These are phyloP conservation scores for Nemophila menziesii DNA, from an alignment of 257 asterid species.

Conservation along the genomic window DNA sequence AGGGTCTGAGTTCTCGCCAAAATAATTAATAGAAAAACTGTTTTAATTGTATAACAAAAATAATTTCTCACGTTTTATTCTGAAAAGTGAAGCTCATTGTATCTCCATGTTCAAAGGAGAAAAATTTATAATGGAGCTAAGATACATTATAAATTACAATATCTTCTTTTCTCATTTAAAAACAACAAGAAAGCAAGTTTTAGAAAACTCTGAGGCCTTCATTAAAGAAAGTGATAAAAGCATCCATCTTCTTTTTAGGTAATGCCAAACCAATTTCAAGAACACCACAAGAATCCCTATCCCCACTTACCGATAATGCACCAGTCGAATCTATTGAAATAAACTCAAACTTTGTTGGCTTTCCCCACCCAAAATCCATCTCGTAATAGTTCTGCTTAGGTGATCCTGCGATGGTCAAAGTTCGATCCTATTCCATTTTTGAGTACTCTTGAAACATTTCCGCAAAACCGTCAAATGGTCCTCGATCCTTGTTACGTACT, in stretches of 20 bases:
- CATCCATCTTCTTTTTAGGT: conserved; percentile 17
- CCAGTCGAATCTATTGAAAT: conserved; percentile 16
- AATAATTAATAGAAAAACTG: too few relatives aligned
- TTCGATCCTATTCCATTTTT: neutral
- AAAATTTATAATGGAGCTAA: too few relatives aligned
- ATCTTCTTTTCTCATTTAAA: too few relatives aligned
- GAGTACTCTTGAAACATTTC: conserved; percentile 6
- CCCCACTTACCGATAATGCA: conserved; percentile 15
- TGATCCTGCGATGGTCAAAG: conserved; percentile 27
- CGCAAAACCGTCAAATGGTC: conserved; percentile 12
- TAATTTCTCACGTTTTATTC: too few relatives aligned
- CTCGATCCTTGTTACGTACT: conserved; percentile 8
- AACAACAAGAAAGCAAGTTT: too few relatives aligned
- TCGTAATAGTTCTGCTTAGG: conserved; percentile 24
- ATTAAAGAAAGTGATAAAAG: conserved; percentile 14
- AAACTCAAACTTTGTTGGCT: conserved; percentile 24
- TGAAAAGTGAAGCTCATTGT: too few relatives aligned
- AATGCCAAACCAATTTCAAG: conserved; percentile 25
- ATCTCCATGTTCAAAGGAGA: too few relatives aligned
- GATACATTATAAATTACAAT: too few relatives aligned
- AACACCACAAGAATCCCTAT: conserved; percentile 26
- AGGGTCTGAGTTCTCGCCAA: too few relatives aligned
- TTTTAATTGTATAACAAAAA: too few relatives aligned
- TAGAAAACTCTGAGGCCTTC: conserved; percentile 5
- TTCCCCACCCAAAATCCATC: conserved; percentile 39